These are phyloP conservation scores for Tephrocybe sp. DNA, from an alignment of 768 basidiomycete species.

Conservation along the genomic window DNA sequence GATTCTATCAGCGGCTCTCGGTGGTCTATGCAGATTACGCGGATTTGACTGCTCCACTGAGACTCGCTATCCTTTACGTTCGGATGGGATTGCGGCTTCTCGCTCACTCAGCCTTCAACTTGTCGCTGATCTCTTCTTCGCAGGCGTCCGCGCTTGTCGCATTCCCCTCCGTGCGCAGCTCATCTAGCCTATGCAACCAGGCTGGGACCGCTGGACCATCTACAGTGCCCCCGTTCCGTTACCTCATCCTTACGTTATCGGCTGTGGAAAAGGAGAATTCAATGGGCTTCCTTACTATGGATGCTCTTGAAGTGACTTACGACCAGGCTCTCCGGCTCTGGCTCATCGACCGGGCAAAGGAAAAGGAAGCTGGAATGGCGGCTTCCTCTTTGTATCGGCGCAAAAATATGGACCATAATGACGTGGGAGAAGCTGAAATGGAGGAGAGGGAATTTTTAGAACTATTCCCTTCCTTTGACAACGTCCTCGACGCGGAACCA, in stretches of 20 bases:
- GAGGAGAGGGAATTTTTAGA: constrained; percentile 84
- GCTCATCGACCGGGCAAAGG: constrained; percentile 76
- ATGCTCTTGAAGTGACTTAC: constrained; percentile 50
- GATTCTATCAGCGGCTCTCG: constrained; percentile 74
- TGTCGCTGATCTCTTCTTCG: constrained; percentile 21
- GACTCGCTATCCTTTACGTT: constrained; percentile 62
- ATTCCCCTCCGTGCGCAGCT: constrained; percentile 55
- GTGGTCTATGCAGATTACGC: constrained; percentile 65
- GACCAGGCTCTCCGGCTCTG: constrained; percentile 79
- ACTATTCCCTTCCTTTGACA: constrained; percentile 85
- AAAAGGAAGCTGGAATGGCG: constrained; percentile 60
- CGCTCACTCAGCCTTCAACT: constrained; percentile 19
- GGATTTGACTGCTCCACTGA: constrained; percentile 72
- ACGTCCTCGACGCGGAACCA: constrained; percentile 41
- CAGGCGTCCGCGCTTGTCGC: constrained; percentile 36
- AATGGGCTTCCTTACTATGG: constrained; percentile 37
- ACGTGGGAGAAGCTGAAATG: constrained; percentile 65
- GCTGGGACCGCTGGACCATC: constrained; percentile 25
- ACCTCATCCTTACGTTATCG: constrained; percentile 48
- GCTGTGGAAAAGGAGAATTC: constrained; percentile 45
- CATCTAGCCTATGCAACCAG: constrained; percentile 32
- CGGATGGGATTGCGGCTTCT: constrained; percentile 71
- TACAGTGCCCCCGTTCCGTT: constrained; percentile 35
- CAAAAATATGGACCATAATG: constrained; percentile 51
- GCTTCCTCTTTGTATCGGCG: constrained; percentile 78